Evolutionary conservation across 1,139 yeast genomes (phyloP), one percentile per base, ranked within the genome.

Genomic region (Yamadazyma songkhlaensis): DNA sequence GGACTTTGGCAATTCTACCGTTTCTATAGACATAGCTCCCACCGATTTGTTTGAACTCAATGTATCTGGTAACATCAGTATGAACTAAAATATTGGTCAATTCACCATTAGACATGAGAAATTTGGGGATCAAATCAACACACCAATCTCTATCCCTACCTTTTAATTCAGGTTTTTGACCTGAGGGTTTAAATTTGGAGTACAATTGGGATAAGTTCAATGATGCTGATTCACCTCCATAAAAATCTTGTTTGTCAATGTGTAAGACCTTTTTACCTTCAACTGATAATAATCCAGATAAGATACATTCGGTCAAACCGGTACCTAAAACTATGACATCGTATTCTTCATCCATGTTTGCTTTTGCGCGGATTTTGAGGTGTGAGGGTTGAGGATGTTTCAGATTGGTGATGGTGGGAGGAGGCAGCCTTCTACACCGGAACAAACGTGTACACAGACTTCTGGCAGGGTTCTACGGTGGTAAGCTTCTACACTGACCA

Each of bases 111-210:
- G 97, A 94, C 98, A 92, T 94, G 53, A 94, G 72, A 53, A 92
- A 92, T 68, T 92, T 92, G 36, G 99, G 99, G 54, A 92, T 89
- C 67, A 92, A 74, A 59, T 92, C 99, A 40, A 92, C 90, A 62
- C 95, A 89, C 97, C 98, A 92, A 62, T 92, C 98, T 49, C 98
- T 78, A 57, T 89, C 96, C 52, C 95, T 79, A 34, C 98, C 98
- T 42, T 81, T 76, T 47, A 79, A 69, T 44, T 82, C 86, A 13
- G 94, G 88, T 45, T 79, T 74, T 50, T 84, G 86, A 30, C 77
- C 68, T 7, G 69, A 48, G 27, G 90, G 90, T 60, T 81, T 82
- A 64, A 84, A 84, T 58, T 84, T 84, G 44, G 70, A 55, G 61
- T 82, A 84, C 48, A 84, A 65, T 61, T 84, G 76, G 35, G 79